Conservation (phyloP, 805 yeast species). For the Starmera quercuum region DNA sequence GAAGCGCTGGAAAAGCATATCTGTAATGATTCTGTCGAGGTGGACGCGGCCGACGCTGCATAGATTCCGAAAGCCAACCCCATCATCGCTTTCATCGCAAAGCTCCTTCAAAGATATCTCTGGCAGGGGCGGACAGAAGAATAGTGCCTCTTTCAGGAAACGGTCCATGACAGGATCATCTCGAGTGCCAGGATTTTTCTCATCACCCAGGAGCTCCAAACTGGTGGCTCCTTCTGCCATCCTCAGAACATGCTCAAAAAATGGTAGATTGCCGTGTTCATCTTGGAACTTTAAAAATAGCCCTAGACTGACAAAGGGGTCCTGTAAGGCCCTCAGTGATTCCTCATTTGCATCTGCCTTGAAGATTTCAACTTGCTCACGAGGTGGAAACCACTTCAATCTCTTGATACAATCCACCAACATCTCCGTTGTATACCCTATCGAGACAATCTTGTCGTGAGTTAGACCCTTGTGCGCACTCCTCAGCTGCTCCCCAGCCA, state of each 20-base stretch:
- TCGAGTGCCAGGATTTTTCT: too few relatives aligned
- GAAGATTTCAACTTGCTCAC: constrained; percentile 3
- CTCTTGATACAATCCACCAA: constrained; percentile 2
- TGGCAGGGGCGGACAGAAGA: neutral
- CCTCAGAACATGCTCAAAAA: too few relatives aligned
- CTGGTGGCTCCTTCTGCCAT: too few relatives aligned
- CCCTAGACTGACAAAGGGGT: constrained; percentile 3
- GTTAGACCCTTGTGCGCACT: too few relatives aligned
- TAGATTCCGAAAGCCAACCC: neutral
- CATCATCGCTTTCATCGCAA: neutral
- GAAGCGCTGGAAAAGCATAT: neutral
- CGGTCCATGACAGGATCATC: neutral
- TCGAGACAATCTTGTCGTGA: constrained; percentile 1
- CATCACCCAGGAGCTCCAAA: too few relatives aligned
- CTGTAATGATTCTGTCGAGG: neutral
- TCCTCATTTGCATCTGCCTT: neutral
- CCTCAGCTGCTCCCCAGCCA: too few relatives aligned
- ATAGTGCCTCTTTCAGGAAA: neutral
- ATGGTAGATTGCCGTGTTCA: too few relatives aligned
- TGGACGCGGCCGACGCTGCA: neutral
- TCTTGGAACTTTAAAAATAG: constrained; percentile 5
- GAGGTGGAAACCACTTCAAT: constrained; percentile 2
- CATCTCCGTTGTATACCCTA: neutral
- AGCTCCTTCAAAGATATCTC: neutral
- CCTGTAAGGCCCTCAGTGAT: constrained; percentile 1